Evolutionary conservation across 2,329 filamentous ascomycete species (phyloP).

Genomic region (Colletotrichum lini): DNA sequence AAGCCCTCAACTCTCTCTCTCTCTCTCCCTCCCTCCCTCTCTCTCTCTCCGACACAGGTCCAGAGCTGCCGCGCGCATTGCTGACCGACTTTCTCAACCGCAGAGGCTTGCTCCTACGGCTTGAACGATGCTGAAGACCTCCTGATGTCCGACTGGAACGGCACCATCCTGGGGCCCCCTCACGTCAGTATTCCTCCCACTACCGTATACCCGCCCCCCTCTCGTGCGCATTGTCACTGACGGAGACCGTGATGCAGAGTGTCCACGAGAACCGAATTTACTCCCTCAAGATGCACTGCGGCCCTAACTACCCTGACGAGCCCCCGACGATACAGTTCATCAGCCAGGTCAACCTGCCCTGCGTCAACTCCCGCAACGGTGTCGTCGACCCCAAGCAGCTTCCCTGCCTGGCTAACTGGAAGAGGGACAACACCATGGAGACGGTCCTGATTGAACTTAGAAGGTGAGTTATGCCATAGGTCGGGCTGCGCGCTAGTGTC

Average conservation of each 20-base stretch:
- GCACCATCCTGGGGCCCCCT: conserved; percentile 95
- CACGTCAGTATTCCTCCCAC: conserved; percentile 74
- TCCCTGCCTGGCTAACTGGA: conserved; percentile 90
- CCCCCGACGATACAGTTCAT: conserved; percentile 94
- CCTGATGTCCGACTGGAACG: conserved; percentile 98
- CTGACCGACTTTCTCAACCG: conserved; percentile 29
- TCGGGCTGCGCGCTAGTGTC: background rate
- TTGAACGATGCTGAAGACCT: conserved; percentile 94
- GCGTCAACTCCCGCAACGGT: conserved; percentile 86
- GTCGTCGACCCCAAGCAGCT: conserved; percentile 88
- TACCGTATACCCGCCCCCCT: background rate
- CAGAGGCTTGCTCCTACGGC: conserved; percentile 97
- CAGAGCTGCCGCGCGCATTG: conserved; percentile 14
- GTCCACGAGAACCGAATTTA: conserved; percentile 99
- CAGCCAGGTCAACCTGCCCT: conserved; percentile 96
- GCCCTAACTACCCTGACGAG: conserved; percentile 87
- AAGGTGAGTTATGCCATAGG: conserved; percentile 66
- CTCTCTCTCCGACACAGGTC: background rate
- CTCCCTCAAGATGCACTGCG: conserved; percentile 97
- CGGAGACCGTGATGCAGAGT: conserved; percentile 69
- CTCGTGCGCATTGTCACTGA: conserved; percentile 23
- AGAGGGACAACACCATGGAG: conserved; percentile 94
- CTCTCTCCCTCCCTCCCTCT: background rate
- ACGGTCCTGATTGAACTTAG: conserved; percentile 89
- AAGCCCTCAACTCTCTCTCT: background rate